Evolutionary conservation across 345 rosid genomes (phyloP), one percentile per base, ranked within the genome.

Genomic region (Eutrema japonicum): DNA sequence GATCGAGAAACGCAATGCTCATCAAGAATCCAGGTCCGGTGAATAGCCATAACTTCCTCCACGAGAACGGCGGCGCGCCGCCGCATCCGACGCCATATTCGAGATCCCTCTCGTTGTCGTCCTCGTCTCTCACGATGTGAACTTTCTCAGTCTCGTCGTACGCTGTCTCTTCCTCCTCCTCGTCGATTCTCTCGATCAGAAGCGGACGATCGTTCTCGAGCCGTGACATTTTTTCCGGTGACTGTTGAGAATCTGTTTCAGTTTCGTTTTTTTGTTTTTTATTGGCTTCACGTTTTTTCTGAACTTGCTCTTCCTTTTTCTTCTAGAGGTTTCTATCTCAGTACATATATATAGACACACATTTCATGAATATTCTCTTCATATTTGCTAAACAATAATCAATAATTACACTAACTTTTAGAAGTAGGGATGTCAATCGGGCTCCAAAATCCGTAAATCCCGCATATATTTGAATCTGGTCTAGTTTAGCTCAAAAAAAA

Each of bases 1-100:
- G 98, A 81, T 94, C 98, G 10, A 94, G 80, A 64, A 94, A 94
- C 8, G 97, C 98, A 36, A 94, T 94, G 76, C 96, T 89, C 98
- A 91, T 91, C 26, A 91, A 35, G 58, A 94, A 94, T 1, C 98
- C 98, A 1, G 98, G 98, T 3, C 97, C 98, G 0, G 97, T 91
- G 79, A 93, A 93, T 3, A 93, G 82, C 96, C 98, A 93, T 2
- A 93, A 68, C 82, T 93, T 91, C 82, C 76, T 79, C 98, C 97
- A 94, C 2, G 98, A 94, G 55, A 94, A 94, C 45, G 93, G 89
- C 50, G 95, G 95, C 30, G 83, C 84, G 5, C 70, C 82, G 52
- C 79, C 79, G 66, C 66, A 76, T 47, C 76, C 58, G 4, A 64
- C 62, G 26, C 73, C 80, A 73, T 66, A 11, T 14, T 71, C 52